These are phyloP conservation scores for Phyllosticta citrichinensis DNA, from an alignment of 2,329 filamentous ascomycete species.

Conservation along the genomic window DNA sequence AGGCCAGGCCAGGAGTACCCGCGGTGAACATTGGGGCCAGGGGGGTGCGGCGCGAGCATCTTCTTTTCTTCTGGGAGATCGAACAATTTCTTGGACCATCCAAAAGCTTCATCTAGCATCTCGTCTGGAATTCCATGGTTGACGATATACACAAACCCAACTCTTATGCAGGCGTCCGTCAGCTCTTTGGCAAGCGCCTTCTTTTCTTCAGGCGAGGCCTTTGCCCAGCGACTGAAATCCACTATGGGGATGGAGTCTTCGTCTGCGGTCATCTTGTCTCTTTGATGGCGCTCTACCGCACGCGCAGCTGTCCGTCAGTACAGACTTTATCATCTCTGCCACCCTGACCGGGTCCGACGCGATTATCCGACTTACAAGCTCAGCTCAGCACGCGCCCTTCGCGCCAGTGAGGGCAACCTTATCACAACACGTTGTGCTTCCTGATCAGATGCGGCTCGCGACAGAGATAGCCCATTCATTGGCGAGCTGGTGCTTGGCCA, in stretches of 20 bases:
- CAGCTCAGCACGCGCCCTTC: neutral
- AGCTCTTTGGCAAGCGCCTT: slow-evolving; percentile 27
- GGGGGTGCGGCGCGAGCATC: slow-evolving; percentile 40
- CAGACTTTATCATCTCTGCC: neutral
- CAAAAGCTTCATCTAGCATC: slow-evolving; percentile 35
- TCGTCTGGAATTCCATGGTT: slow-evolving; percentile 36
- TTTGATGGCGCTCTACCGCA: neutral
- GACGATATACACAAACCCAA: slow-evolving; percentile 41
- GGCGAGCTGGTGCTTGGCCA: neutral
- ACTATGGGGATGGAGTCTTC: slow-evolving; percentile 27
- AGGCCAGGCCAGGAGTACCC: slow-evolving; percentile 48
- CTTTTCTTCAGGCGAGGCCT: slow-evolving; percentile 19
- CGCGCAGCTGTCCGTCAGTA: neutral
- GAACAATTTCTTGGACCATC: slow-evolving; percentile 35
- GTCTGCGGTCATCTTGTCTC: neutral
- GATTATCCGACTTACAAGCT: neutral
- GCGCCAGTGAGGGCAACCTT: neutral
- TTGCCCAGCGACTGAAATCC: slow-evolving; percentile 28
- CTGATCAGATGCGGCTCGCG: neutral
- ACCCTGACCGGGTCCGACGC: neutral
- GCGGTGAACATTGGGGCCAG: slow-evolving; percentile 40
- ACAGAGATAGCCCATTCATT: neutral
- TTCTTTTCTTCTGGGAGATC: slow-evolving; percentile 36
- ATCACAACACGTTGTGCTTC: neutral
- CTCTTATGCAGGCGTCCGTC: slow-evolving; percentile 31